Base-by-base conservation (phyloP, 2,329 filamentous ascomycete genomes). In the Fusarium chaquense region DNA sequence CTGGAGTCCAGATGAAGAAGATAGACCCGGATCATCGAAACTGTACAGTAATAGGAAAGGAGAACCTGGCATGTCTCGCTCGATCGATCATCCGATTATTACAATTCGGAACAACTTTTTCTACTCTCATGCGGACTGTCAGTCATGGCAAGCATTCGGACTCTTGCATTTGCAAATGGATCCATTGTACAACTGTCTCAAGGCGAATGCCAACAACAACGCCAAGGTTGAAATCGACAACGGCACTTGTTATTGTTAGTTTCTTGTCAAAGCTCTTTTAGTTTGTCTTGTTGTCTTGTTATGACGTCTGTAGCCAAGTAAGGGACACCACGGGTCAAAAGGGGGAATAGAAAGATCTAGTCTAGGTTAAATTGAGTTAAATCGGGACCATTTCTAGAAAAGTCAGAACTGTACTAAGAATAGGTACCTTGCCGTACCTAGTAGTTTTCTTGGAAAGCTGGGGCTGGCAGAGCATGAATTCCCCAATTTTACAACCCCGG, bases 251-350 rank as follows among this genome's bases (percentile, higher is more conserved):
- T 33, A 4, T 20, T 13, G 49, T 43, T 44, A 26, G 38, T 24
- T 18, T 41, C 33, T 32, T 24, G 54, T 40, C 45, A 32, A 32
- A 51, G 54, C 45, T 51, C 16, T 47, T 55, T 62, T 46, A 47
- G 11, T 11, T 11, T 13, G n/a, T n/a, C 16, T 36, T 32, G 1
- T 9, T 13, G n/a, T n/a, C n/a, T 36, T 36, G 1, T 18, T 28
- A 64, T 65, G 60, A 64, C 62, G 61, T 65, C 43, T 58, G n/a
- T 16, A 24, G 51, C 16, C 38, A 58, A 58, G 33, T 38, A 41
- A 5, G 50, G 49, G 50, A 45, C 28, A 59, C 43, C 32, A 49
- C 41, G 28, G 22, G 44, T 41, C 57, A 60, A 20, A 36, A n/a
- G 43, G 28, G 16, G 18, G 40, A 24, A 49, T n/a, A 46, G n/a